Evolutionary conservation across 1,284 basidiomycete species (phyloP).

Genomic region (Athelia sp.): DNA sequence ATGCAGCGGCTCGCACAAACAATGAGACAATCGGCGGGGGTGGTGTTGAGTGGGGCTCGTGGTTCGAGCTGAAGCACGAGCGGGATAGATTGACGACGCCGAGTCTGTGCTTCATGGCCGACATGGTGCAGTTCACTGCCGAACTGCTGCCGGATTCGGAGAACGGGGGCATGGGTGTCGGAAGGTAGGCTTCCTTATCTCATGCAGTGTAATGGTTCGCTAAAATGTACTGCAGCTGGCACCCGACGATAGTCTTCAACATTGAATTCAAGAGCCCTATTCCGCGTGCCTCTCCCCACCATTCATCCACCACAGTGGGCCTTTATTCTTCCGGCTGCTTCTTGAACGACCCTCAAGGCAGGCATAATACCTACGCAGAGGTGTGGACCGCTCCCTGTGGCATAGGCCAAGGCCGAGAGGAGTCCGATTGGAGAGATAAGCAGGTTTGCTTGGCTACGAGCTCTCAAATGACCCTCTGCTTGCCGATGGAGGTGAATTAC

Average conservation of each 20-base stretch:
- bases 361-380: slow-evolving; percentile 54
- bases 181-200: slow-evolving; percentile 19
- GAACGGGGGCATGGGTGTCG: slow-evolving; percentile 16
- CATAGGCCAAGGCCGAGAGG: slow-evolving; percentile 37
- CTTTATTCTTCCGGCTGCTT: slow-evolving; percentile 46
- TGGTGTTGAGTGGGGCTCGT: slow-evolving; percentile 52
- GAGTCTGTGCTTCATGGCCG: slow-evolving; percentile 49
- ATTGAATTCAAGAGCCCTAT: slow-evolving; percentile 58
- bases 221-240: slow-evolving; percentile 38
- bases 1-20: slow-evolving; percentile 29
- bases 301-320: slow-evolving; percentile 47
- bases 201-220: neutral
- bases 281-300: slow-evolving; percentile 29
- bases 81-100: slow-evolving; percentile 40
- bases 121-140: slow-evolving; percentile 42
- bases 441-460: slow-evolving; percentile 59
- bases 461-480: slow-evolving; percentile 51
- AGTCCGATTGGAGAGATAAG: slow-evolving; percentile 48
- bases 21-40: slow-evolving; percentile 37
- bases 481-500: slow-evolving; percentile 41
- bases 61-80: slow-evolving; percentile 41
- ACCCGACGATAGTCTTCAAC: slow-evolving; percentile 52
- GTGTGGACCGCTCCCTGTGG: slow-evolving; percentile 59
- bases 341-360: slow-evolving; percentile 42
- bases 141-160: slow-evolving; percentile 34